Percentiles rank a stretch among this genome's conserved stretches.
These are phyloP conservation scores for Diplotaxis tenuifolia DNA, from an alignment of 345 rosid genomes.

Conservation along the genomic window DNA sequence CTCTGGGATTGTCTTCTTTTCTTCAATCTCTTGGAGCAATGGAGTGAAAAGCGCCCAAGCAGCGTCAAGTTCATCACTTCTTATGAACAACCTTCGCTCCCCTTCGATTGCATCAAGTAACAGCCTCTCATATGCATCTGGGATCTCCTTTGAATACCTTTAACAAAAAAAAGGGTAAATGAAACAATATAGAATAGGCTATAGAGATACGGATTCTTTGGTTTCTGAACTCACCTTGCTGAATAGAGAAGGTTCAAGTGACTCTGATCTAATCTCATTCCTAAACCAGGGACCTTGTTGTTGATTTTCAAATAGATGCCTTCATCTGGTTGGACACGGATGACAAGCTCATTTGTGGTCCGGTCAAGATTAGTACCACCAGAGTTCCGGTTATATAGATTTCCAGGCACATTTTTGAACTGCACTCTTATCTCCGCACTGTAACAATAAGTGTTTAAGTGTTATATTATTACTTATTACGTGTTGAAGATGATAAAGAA, in stretches of 20 bases:
- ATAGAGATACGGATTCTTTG: neutral
- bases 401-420: slow-evolving; percentile 93
- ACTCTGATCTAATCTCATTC: slow-evolving; percentile 92
- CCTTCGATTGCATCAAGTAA: slow-evolving; percentile 92
- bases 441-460: neutral
- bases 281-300: slow-evolving; percentile 96
- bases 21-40: slow-evolving; percentile 74
- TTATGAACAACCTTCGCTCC: slow-evolving; percentile 85
- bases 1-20: slow-evolving; percentile 73
- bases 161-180: neutral
- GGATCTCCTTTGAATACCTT: slow-evolving; percentile 93
- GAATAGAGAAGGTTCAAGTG: slow-evolving; percentile 88
- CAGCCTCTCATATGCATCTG: slow-evolving; percentile 98
- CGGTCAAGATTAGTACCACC: slow-evolving; percentile 83
- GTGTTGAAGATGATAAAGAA: neutral
- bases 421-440: slow-evolving; percentile 98
- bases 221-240: slow-evolving; percentile 43
- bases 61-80: slow-evolving; percentile 92
- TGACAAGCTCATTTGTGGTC: slow-evolving; percentile 96
- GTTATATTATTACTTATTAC: neutral
- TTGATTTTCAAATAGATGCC: slow-evolving; percentile 94
- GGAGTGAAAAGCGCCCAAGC: slow-evolving; percentile 95
- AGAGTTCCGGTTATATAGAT: slow-evolving; percentile 69
- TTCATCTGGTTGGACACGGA: slow-evolving; percentile 95
- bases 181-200: neutral